These are phyloP conservation scores for Cutaneotrichosporon cavernicola DNA, from an alignment of 1,284 basidiomycete species.

Conservation along the genomic window DNA sequence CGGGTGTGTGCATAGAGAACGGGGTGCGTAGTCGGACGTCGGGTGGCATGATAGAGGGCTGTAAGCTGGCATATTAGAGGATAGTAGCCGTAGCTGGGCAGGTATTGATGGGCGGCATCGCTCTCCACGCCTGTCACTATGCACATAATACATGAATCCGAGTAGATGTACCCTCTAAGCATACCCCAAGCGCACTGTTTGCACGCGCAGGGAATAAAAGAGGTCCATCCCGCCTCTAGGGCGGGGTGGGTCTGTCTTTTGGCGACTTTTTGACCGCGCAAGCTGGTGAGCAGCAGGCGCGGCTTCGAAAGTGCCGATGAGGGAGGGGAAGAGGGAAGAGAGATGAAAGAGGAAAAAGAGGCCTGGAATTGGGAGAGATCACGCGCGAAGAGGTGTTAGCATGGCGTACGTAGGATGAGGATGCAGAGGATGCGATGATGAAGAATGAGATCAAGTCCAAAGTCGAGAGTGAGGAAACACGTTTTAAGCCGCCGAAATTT, in stretches of 20 bases:
- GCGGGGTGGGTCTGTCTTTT: conserved; percentile 24
- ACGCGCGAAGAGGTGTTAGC: no score
- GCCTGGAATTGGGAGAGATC: not conserved
- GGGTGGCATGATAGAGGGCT: no score
- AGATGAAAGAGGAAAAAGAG: not conserved
- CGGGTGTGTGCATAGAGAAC: no score
- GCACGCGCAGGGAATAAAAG: conserved; percentile 38
- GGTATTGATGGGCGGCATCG: no score
- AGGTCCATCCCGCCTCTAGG: conserved; percentile 26
- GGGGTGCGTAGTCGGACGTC: no score
- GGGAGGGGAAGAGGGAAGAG: not conserved
- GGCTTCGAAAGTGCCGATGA: conserved; percentile 51
- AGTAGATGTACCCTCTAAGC: conserved; percentile 44
- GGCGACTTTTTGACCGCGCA: conserved; percentile 51
- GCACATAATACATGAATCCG: not conserved
- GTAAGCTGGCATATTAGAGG: no score
- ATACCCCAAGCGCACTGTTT: conserved; percentile 35
- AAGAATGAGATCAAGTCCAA: not conserved
- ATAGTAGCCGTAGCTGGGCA: no score
- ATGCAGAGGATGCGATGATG: not conserved
- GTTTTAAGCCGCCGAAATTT: not conserved
- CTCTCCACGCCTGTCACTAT: not conserved
- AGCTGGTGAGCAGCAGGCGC: conserved; percentile 42
- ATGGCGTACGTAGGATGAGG: not conserved
- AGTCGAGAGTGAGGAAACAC: not conserved